Conservation (phyloP, 495 filamentous ascomycete genomes). For the Pseudevernia furfuracea region DNA sequence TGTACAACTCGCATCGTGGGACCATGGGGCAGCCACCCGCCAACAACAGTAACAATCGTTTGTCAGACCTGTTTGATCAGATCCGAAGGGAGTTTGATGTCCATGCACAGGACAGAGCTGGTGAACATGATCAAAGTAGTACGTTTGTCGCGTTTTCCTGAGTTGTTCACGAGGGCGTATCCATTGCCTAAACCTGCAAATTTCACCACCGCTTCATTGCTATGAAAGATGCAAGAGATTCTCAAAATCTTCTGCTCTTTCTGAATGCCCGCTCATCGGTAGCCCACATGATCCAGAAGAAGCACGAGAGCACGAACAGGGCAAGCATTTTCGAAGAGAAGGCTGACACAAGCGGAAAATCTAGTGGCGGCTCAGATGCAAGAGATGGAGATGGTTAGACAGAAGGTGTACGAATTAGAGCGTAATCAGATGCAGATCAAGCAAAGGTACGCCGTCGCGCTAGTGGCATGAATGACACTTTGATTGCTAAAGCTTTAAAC, state of each 20-base stretch:
- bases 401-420: constrained; percentile 86
- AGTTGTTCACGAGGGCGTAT: background rate
- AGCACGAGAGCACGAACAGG: background rate
- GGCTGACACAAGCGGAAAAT: constrained; percentile 8
- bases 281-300: background rate
- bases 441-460: constrained; percentile 58
- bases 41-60: constrained; percentile 50
- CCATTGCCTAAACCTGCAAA: background rate
- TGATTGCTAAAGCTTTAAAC: constrained; percentile 11
- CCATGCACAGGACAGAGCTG: constrained; percentile 58
- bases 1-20: constrained; percentile 88
- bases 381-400: constrained; percentile 86
- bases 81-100: constrained; percentile 85
- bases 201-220: constrained; percentile 18
- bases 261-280: background rate
- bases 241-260: background rate
- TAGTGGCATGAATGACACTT: background rate
- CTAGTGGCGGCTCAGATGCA: constrained; percentile 78
- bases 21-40: constrained; percentile 62
- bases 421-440: constrained; percentile 80
- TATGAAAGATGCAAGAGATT: background rate
- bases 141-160: constrained; percentile 38
- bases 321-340: background rate
- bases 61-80: constrained; percentile 85
- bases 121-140: constrained; percentile 87